Evolutionary conservation across 2,329 filamentous ascomycete genomes (phyloP).

Genomic region (Pseudocercospora eumusae): DNA sequence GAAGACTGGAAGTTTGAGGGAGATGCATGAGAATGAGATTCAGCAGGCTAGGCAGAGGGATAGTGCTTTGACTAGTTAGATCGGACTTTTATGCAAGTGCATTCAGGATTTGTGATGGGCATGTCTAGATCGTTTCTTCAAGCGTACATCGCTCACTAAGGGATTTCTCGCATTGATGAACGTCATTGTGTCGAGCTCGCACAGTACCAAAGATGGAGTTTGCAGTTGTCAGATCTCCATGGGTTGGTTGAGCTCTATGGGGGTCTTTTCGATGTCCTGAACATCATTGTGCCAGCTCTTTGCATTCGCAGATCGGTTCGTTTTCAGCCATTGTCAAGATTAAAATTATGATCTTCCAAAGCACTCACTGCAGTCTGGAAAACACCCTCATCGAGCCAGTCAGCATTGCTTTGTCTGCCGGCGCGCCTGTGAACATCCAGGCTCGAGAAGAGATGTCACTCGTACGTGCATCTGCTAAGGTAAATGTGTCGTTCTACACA

Average conservation of each 20-base stretch:
- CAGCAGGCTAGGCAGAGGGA: conserved; percentile 35
- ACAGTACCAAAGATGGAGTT: no score
- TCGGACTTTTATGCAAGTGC: no score
- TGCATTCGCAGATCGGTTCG: conserved; percentile 72
- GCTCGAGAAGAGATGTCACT: no score
- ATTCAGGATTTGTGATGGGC: no score
- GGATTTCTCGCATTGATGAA: no score
- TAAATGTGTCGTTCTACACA: no score
- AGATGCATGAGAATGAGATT: conserved; percentile 40
- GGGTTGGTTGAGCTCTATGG: conserved; percentile 64
- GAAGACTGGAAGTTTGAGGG: conserved; percentile 38
- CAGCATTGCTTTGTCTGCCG: conserved; percentile 50
- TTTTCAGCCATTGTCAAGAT: conserved; percentile 63
- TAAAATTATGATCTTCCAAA: background rate
- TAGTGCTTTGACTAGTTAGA: conserved; percentile 30
- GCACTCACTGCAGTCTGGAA: conserved; percentile 76
- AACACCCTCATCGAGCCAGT: conserved; percentile 77
- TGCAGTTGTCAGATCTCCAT: conserved; percentile 79
- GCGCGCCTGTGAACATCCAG: no score
- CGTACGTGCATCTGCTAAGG: no score
- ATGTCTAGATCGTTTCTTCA: no score
- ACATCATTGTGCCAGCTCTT: conserved; percentile 81
- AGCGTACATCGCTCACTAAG: no score
- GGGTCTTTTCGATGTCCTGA: conserved; percentile 74
- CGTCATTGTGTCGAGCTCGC: no score